Conservation (phyloP, 2,329 filamentous ascomycete species). For the Leptodontidium sp. region DNA sequence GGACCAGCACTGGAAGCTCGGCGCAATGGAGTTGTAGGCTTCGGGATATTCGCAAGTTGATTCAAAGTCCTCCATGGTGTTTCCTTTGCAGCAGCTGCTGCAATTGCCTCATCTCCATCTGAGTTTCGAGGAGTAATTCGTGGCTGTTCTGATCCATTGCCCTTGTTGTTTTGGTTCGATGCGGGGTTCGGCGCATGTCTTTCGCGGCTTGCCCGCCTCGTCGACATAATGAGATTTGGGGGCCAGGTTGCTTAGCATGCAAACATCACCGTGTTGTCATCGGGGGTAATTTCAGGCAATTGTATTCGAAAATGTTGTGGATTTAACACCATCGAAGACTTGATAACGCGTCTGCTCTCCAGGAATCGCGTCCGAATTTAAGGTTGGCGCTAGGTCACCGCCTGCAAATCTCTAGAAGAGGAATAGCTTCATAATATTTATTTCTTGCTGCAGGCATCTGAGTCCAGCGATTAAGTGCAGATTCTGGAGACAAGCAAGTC, state of each 20-base stretch:
- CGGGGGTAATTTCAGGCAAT: no score
- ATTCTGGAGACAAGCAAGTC: no score
- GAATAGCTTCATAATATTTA: slow-evolving; percentile 10
- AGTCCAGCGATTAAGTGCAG: background rate
- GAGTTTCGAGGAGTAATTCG: slow-evolving; percentile 42
- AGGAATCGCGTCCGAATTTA: background rate
- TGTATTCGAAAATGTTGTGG: background rate
- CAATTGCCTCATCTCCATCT: slow-evolving; percentile 30
- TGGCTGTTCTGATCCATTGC: slow-evolving; percentile 26
- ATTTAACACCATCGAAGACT: background rate
- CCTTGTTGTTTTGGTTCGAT: background rate
- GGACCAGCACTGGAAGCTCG: slow-evolving; percentile 44
- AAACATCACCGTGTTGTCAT: background rate
- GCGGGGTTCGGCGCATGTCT: slow-evolving; percentile 16
- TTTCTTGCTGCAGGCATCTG: background rate
- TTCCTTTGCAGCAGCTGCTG: slow-evolving; percentile 32
- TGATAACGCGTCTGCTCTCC: slow-evolving; percentile 10
- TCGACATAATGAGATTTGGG: slow-evolving; percentile 1
- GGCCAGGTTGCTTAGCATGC: background rate
- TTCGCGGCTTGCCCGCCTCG: slow-evolving; percentile 17
- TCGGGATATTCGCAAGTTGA: slow-evolving; percentile 42
- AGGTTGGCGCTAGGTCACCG: slow-evolving; percentile 19
- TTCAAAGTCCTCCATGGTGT: slow-evolving; percentile 42
- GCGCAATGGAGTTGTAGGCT: slow-evolving; percentile 44
- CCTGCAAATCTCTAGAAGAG: slow-evolving; percentile 9